phyloP scores from a whole-genome alignment of 768 basidiomycete genomes.

The Trametopsis cervina region DNA sequence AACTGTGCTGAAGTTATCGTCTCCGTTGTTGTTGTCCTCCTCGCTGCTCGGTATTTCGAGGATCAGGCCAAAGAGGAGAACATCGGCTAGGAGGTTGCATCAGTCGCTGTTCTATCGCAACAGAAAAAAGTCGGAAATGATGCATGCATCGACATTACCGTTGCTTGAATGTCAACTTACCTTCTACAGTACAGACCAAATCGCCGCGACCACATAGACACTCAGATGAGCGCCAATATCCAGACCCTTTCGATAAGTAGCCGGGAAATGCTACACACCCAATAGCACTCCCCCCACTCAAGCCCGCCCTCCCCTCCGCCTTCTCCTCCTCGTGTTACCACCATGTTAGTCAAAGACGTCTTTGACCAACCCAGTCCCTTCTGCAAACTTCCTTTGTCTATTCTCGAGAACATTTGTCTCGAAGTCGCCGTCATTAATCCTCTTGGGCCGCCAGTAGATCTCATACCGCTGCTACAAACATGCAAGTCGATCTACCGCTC shows the following conservation, averaged over 20 bases:
- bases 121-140: neutral
- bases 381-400: conserved; percentile 32
- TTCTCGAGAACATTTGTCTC: conserved; percentile 46
- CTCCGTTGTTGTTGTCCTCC: too few species aligned
- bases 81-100: neutral
- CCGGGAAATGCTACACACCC: too few species aligned
- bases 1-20: too few species aligned
- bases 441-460: conserved; percentile 38
- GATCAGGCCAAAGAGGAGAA: neutral
- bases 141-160: neutral
- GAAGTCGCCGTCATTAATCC: conserved; percentile 33
- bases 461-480: conserved; percentile 43
- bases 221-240: neutral
- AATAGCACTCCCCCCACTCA: neutral
- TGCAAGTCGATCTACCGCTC: conserved; percentile 32
- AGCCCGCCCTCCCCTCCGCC: neutral
- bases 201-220: neutral
- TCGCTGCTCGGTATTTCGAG: too few species aligned
- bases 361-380: neutral
- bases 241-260: neutral
- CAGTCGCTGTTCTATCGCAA: neutral
- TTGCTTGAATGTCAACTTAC: neutral
- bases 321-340: too few species aligned
- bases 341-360: too few species aligned
- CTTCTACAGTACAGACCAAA: neutral